Conservation (phyloP, 208 protist genomes). For the Crithidia bombi region DNA sequence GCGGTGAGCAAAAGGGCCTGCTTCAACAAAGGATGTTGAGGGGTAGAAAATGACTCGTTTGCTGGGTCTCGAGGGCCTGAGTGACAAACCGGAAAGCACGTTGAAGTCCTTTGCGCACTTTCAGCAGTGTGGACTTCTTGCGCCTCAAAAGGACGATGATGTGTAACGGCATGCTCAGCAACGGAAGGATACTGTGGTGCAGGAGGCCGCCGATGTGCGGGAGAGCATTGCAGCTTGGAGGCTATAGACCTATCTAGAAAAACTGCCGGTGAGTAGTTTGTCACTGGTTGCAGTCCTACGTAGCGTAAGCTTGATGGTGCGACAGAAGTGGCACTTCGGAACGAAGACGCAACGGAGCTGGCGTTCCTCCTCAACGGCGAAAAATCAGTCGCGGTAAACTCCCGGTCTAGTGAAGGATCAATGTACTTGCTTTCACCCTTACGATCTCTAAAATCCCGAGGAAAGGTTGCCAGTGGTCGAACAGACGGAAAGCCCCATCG, state of each 20-base stretch:
- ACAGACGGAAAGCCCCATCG: not conserved
- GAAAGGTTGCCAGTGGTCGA: not conserved
- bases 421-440: not conserved
- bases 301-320: slow-evolving; percentile 17
- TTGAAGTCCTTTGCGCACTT: not conserved
- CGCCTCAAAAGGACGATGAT: not conserved
- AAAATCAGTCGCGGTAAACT: not conserved
- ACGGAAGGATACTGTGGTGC: not conserved
- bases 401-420: not conserved
- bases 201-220: not conserved
- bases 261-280: slow-evolving; percentile 3
- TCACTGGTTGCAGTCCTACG: not conserved
- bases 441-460: not conserved
- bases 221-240: not conserved
- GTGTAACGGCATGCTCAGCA: not conserved
- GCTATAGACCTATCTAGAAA: not conserved
- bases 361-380: not conserved
- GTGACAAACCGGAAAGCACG: not conserved
- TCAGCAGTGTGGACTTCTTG: not conserved
- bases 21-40: slow-evolving; percentile 39
- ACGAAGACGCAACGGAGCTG: slow-evolving; percentile 7
- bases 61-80: not conserved
- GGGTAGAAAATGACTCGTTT: not conserved
- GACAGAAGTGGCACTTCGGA: not conserved
- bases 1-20: slow-evolving; percentile 53